These are phyloP conservation scores for Dendrobium catenatum DNA, from an alignment of 106 monocot genomes.

Conservation along the genomic window DNA sequence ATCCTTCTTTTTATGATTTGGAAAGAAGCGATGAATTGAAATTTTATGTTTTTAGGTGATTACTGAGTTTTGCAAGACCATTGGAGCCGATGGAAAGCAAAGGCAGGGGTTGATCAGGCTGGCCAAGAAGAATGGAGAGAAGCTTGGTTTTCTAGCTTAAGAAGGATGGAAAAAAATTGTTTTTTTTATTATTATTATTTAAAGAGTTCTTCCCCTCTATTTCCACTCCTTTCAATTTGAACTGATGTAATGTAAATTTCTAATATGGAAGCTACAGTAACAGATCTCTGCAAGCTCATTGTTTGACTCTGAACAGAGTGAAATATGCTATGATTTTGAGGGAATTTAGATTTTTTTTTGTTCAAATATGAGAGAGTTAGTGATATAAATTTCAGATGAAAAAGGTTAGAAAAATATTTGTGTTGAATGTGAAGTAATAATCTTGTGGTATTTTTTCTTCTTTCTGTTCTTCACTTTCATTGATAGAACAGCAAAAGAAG, in stretches of 20 bases:
- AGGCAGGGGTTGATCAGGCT: slow-evolving; percentile 82
- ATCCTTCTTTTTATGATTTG: too few species aligned
- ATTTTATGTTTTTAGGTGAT: slow-evolving; percentile 54
- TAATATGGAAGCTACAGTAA: not conserved
- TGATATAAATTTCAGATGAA: too few species aligned
- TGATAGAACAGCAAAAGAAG: too few species aligned
- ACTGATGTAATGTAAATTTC: not conserved
- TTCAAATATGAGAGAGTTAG: too few species aligned
- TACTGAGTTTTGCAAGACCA: slow-evolving; percentile 85
- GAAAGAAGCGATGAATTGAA: not conserved
- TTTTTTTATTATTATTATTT: too few species aligned
- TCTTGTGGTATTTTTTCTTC: too few species aligned
- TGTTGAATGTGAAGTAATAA: too few species aligned
- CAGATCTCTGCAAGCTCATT: not conserved
- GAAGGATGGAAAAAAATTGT: too few species aligned
- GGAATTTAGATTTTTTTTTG: too few species aligned
- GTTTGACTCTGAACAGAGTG: not conserved
- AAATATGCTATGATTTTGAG: too few species aligned
- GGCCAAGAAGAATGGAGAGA: slow-evolving; percentile 95
- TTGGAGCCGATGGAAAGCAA: slow-evolving; percentile 81
- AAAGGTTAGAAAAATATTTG: too few species aligned
- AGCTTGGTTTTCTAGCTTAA: slow-evolving; percentile 94
- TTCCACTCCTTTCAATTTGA: not conserved
- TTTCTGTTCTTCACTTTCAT: too few species aligned
- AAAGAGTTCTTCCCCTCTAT: not conserved